A percentile compares a stretch with the other conserved stretches of the same genome.
These are phyloP conservation scores for Trichoderma sp. DNA, from an alignment of 2,329 filamentous ascomycete genomes.

Conservation along the genomic window DNA sequence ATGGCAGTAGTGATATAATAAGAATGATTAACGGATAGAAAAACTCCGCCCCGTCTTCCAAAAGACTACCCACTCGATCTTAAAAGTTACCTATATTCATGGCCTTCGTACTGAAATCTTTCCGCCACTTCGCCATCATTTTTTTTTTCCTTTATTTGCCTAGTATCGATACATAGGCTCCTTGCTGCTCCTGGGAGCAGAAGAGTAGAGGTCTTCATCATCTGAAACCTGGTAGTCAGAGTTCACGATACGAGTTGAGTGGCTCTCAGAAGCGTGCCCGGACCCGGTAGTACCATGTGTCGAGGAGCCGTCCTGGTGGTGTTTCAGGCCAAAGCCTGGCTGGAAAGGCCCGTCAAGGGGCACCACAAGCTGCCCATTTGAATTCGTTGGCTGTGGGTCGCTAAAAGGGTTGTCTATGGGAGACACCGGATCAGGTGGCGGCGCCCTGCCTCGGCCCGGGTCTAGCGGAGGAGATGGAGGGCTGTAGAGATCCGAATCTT, in stretches of 20 bases:
- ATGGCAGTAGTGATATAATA: not conserved
- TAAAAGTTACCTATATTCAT: not conserved
- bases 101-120: not conserved
- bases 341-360: constrained; percentile 44
- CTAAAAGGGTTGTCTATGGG: constrained; percentile 38
- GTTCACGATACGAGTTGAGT: constrained; percentile 29
- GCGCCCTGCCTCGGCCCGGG: constrained; percentile 35
- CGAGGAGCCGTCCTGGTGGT: constrained; percentile 15
- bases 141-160: not conserved
- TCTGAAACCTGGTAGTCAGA: constrained; percentile 38
- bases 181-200: constrained; percentile 43
- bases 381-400: constrained; percentile 37
- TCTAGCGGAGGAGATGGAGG: constrained; percentile 34
- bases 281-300: constrained; percentile 30
- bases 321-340: constrained; percentile 40
- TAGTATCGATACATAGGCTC: constrained; percentile 44
- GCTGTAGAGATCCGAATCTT: constrained; percentile 39
- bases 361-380: constrained; percentile 30
- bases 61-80: not conserved
- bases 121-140: not conserved
- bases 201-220: constrained; percentile 48
- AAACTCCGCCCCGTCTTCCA: not conserved
- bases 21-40: not conserved
- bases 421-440: constrained; percentile 10
- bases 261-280: constrained; percentile 30